A percentile compares a stretch with the other conserved stretches of the same genome.
Evolutionary conservation across 2,329 filamentous ascomycete species (phyloP).

Genomic region (Cladobotryum mycophilum): DNA sequence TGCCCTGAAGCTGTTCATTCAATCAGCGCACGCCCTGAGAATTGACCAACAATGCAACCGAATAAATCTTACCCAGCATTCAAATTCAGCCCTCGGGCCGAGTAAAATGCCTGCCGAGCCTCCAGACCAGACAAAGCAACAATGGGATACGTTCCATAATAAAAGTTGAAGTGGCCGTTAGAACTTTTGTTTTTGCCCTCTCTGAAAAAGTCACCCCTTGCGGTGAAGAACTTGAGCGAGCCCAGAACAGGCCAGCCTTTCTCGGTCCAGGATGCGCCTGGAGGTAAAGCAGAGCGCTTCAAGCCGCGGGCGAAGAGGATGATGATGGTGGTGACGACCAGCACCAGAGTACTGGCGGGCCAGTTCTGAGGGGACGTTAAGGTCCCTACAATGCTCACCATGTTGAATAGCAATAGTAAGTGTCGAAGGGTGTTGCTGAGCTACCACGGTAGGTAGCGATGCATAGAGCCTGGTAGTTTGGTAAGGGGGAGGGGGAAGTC

Average conservation of each 20-base stretch:
- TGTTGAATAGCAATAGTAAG: neutral
- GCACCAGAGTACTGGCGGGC: slow-evolving; percentile 8
- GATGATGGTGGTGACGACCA: slow-evolving; percentile 4
- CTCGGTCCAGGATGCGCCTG: slow-evolving; percentile 19
- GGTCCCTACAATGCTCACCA: slow-evolving; percentile 2
- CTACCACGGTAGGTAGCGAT: too few species aligned
- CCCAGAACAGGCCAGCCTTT: slow-evolving; percentile 37
- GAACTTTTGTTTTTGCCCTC: slow-evolving; percentile 23
- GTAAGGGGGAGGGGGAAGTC: too few species aligned
- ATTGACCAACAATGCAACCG: neutral
- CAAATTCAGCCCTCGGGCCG: slow-evolving; percentile 38
- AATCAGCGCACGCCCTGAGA: neutral
- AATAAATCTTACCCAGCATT: slow-evolving; percentile 32
- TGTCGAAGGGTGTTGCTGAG: too few species aligned
- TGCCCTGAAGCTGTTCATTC: slow-evolving; percentile 19
- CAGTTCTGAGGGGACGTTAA: slow-evolving; percentile 11
- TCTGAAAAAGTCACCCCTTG: slow-evolving; percentile 38
- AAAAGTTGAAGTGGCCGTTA: slow-evolving; percentile 43
- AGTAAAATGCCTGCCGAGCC: slow-evolving; percentile 38
- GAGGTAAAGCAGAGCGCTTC: slow-evolving; percentile 17
- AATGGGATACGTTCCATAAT: slow-evolving; percentile 38
- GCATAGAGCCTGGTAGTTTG: too few species aligned
- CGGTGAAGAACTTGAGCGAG: slow-evolving; percentile 39
- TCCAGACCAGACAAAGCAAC: slow-evolving; percentile 38
- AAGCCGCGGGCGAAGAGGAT: slow-evolving; percentile 5